Conservation (phyloP, 1,139 yeast genomes). For the Meyerozyma guilliermondii region DNA sequence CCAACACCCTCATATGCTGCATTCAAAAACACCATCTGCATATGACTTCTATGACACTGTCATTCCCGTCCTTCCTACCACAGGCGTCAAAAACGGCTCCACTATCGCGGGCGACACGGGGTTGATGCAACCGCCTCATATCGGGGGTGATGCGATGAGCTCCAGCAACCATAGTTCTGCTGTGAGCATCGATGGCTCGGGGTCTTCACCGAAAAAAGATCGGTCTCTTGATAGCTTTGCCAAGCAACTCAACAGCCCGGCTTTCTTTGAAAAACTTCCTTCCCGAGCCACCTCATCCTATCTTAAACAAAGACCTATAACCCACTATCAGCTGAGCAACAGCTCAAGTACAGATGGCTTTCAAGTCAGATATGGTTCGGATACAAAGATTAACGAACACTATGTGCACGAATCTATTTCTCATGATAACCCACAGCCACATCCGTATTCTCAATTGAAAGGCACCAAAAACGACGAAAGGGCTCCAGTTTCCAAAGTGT, state of each 20-base stretch:
- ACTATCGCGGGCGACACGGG: constrained; percentile 1
- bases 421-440: constrained; percentile 6
- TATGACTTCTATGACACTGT: constrained; percentile 42
- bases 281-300: constrained; percentile 23
- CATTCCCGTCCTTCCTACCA: constrained; percentile 32
- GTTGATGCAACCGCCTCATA: constrained; percentile 1
- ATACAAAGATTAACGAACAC: constrained; percentile 31
- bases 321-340: constrained; percentile 9
- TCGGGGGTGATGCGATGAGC: not conserved
- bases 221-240: constrained; percentile 36
- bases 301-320: constrained; percentile 11
- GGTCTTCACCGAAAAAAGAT: constrained; percentile 3
- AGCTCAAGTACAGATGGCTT: constrained; percentile 23
- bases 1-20: constrained; percentile 9
- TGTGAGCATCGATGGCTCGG: not conserved
- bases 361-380: constrained; percentile 14
- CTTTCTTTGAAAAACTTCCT: constrained; percentile 36
- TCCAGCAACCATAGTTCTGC: not conserved
- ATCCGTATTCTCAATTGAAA: not conserved
- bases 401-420: constrained; percentile 23
- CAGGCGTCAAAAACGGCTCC: not conserved
- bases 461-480: not conserved
- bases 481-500: not conserved
- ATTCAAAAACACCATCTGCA: constrained; percentile 21
- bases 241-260: constrained; percentile 33